Evolutionary conservation across 108 stramenopile genomes (phyloP), one percentile per base, ranked within the genome.

Genomic region (Pseudonitzschia delicatissima): DNA sequence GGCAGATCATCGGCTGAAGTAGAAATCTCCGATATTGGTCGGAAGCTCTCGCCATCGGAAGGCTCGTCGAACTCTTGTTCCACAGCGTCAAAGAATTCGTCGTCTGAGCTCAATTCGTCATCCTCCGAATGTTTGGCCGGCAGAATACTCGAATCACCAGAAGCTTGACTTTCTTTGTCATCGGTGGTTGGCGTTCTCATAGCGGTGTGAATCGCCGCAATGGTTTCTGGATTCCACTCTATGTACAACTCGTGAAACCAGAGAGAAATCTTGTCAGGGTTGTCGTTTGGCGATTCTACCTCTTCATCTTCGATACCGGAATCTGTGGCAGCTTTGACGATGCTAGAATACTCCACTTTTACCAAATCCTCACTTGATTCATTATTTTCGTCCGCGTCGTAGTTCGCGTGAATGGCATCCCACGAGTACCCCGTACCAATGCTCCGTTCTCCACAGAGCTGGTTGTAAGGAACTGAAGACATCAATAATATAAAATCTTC

Each of bases 161-260:
- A 55, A 3, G 31, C 26, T 15, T 55, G 11, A 5, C 3, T 34
- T 13, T 55, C 32, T 13, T 33, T 33, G 12, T 55, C 53, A 11
- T 55, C 53, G 15, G 27, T 55, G 28, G 53, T 15, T 25, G 48
- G 73, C 3, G 73, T 52, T 20, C 70, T 55, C 27, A 88, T 53
- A 20, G 85, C 63, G 37, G 63, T 59, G 28, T 85, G 81, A 55
- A 92, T 77, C 42, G 71, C 71, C 34, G 86, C 85, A 23, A 92
- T 47, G 31, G 81, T 85, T 55, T 92, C 91, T 9, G 91, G 86
- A 53, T 92, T 92, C 91, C 91, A 92, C 47, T 92, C 87, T 45
- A 88, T 68, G 57, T 74, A 88, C 1, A 89, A 59, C 58, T 89
- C 85, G 48, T 89, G 63, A 60, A 86, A 89, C 25, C 61, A 37